Conservation (phyloP, 495 filamentous ascomycete species). For the Parmelia sp. region DNA sequence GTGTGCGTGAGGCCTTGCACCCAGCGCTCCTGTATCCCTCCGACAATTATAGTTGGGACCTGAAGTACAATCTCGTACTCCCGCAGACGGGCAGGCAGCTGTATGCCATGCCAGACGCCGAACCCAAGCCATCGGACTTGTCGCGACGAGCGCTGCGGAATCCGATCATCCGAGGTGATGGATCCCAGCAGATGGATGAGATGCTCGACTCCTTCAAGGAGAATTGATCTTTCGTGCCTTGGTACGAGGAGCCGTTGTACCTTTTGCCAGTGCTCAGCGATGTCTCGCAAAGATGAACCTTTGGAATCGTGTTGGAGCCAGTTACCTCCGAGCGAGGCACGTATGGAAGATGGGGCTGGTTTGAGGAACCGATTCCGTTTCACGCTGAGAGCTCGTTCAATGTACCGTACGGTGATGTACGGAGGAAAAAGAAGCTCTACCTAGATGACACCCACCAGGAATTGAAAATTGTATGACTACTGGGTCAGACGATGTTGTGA, state of each 20-base stretch:
- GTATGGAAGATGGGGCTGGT: constrained; percentile 2
- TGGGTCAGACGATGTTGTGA: not conserved
- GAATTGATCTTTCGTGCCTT: not conserved
- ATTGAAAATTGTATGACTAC: not conserved
- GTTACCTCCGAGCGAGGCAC: constrained; percentile 1
- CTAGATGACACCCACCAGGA: not conserved
- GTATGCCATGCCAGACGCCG: not conserved
- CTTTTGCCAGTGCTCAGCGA: not conserved
- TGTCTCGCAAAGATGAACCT: not conserved
- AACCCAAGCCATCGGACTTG: not conserved
- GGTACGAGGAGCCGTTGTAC: not conserved
- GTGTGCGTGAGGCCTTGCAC: constrained; percentile 3
- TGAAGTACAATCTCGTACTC: not conserved
- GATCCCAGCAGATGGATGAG: not conserved
- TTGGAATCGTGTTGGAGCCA: not conserved
- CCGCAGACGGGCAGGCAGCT: not conserved
- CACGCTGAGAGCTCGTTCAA: not conserved
- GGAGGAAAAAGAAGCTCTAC: not conserved
- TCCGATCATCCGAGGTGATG: not conserved
- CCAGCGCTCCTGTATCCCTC: constrained; percentile 5
- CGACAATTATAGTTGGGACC: not conserved
- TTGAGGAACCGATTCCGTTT: not conserved
- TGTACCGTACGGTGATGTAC: not conserved
- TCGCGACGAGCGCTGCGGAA: not conserved
- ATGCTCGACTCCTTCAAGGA: not conserved